Base-by-base conservation (phyloP, 176 grass and related monocot species). In the Carex scoparia region DNA sequence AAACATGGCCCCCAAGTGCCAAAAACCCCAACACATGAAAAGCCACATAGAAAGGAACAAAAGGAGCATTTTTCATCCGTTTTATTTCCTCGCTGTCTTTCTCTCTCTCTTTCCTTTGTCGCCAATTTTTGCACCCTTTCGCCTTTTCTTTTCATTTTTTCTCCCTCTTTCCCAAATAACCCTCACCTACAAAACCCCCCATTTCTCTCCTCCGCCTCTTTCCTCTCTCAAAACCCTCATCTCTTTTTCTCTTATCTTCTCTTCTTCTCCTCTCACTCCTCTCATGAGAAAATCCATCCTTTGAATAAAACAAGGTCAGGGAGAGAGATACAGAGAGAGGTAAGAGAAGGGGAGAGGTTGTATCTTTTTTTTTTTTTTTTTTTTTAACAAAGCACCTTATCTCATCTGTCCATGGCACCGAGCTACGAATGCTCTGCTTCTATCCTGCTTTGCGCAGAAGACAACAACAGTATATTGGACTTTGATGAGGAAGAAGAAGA, bases 371-470 rank as follows among this genome's bases (percentile, higher is more conserved):
- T 23, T 23, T 23, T 23, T 23, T 23, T 23, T 23, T 23, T 23
- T 23, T 23, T 44, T 70, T 46, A n/a, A 44, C 33, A 9, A 58
- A 13, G 54, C 48, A 35, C 72, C 33, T 42, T 12, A 59, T 28
- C 15, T 81, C 13, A 28, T 19, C 71, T 32, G 32, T 59, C 16
- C 82, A 97, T 97, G 94, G 89, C 90, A 59, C 87, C 88, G 32
- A 91, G 85, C 87, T 91, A 85, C 61, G 92, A 94, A 62, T 90
- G 54, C 76, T 84, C 90, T 14, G 81, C 92, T 57, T 97, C 92
- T 16, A 84, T 88, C 87, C 94, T 97, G 53, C 84, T 97, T 54
- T 97, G 94, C 89, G 87, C 90, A 63, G 94, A 97, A 91, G 92
- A 97, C 78, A 92, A 86, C 83, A 86, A 81, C 81, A 91, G 90